phyloP scores from a whole-genome alignment of 345 rosid genomes.

The Populus alba region DNA sequence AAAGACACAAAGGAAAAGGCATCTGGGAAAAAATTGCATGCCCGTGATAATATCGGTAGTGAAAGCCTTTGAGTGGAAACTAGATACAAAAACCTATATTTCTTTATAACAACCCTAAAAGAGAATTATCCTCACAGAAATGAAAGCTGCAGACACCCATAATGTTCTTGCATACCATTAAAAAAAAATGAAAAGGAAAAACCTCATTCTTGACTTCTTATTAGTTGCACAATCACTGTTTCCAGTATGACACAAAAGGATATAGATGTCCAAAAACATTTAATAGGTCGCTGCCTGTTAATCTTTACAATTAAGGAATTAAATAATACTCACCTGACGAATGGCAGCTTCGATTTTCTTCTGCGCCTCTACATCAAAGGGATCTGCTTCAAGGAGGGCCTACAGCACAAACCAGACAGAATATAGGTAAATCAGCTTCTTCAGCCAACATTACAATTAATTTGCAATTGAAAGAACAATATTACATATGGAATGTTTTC shows the following conservation, averaged over 20 bases:
- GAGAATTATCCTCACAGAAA: neutral
- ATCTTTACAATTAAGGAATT: neutral
- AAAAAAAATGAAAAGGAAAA: neutral
- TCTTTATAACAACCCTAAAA: neutral
- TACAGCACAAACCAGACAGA: constrained; percentile 16
- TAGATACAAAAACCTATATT: neutral
- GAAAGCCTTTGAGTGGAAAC: neutral
- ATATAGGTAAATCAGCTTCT: constrained; percentile 9
- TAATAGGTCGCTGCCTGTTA: neutral
- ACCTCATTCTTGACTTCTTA: neutral
- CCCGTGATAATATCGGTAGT: neutral
- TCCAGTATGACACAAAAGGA: neutral
- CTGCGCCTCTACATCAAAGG: constrained; percentile 95
- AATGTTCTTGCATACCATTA: neutral
- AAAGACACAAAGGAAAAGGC: neutral
- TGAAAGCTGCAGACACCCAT: neutral
- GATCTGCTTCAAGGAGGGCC: constrained; percentile 96
- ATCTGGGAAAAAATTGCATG: neutral
- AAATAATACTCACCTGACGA: constrained; percentile 62
- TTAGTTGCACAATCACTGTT: neutral
- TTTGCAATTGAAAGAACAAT: neutral
- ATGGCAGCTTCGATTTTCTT: constrained; percentile 97
- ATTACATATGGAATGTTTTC: neutral
- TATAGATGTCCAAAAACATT: neutral
- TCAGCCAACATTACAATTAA: neutral